phyloP scores from a whole-genome alignment of 2,329 filamentous ascomycete genomes.

The Apiospora kogelbergensis region DNA sequence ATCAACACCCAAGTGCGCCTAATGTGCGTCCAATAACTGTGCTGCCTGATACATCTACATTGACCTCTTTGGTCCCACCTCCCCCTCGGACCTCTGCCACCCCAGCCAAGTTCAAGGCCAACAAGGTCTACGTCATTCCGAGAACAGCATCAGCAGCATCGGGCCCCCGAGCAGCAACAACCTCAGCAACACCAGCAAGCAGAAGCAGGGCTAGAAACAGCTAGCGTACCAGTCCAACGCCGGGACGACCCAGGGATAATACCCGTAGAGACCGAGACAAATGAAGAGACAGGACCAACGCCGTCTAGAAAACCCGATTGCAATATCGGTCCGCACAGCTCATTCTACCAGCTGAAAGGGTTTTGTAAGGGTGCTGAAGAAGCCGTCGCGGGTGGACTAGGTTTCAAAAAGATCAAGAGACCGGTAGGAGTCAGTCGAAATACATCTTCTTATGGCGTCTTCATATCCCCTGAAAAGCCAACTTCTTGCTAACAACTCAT shows the following conservation, averaged over 20 bases:
- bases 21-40: background rate
- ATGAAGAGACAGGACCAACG: conserved; percentile 17
- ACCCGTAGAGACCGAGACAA: conserved; percentile 33
- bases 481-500: conserved; percentile 1
- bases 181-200: conserved; percentile 11
- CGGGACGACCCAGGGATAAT: conserved; percentile 35
- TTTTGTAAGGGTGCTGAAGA: conserved; percentile 57
- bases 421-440: conserved; percentile 39
- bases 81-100: background rate
- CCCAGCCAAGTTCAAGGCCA: background rate
- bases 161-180: background rate
- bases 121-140: background rate
- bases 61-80: background rate
- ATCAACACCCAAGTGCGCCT: background rate
- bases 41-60: background rate
- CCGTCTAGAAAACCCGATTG: conserved; percentile 35
- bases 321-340: conserved; percentile 45
- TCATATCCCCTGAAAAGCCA: background rate
- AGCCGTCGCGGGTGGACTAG: conserved; percentile 46
- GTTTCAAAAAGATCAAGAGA: conserved; percentile 51
- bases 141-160: conserved; percentile 9
- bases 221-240: background rate
- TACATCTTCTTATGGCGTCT: background rate
- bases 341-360: conserved; percentile 52
- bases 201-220: conserved; percentile 12